Conservation (phyloP, 2,329 filamentous ascomycete genomes). For the Colletotrichum neosansevieriae region DNA sequence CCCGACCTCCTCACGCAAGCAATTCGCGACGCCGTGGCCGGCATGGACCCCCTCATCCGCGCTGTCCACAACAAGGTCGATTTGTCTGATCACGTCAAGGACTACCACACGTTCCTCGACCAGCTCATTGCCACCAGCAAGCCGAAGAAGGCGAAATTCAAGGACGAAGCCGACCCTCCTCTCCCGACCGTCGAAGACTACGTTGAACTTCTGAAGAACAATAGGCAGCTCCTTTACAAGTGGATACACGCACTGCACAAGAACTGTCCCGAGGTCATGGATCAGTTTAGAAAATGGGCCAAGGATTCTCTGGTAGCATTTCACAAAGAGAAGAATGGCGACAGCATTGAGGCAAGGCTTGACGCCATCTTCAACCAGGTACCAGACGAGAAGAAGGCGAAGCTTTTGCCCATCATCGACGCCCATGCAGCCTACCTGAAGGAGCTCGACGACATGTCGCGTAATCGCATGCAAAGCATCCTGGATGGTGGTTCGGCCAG, state of each 20-base stretch:
- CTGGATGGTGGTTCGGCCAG: slow-evolving; percentile 54
- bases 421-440: slow-evolving; percentile 71
- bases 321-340: slow-evolving; percentile 46
- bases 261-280: slow-evolving; percentile 74
- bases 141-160: slow-evolving; percentile 52
- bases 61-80: slow-evolving; percentile 78
- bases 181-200: slow-evolving; percentile 77
- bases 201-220: slow-evolving; percentile 73
- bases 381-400: slow-evolving; percentile 56
- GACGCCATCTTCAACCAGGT: slow-evolving; percentile 60
- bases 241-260: slow-evolving; percentile 78
- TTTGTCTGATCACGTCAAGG: slow-evolving; percentile 75
- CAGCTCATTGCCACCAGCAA: slow-evolving; percentile 75
- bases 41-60: slow-evolving; percentile 81
- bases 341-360: slow-evolving; percentile 54
- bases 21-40: slow-evolving; percentile 72
- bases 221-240: slow-evolving; percentile 73
- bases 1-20: slow-evolving; percentile 80
- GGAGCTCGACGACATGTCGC: slow-evolving; percentile 65
- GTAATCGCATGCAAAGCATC: slow-evolving; percentile 66
- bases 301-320: slow-evolving; percentile 71
- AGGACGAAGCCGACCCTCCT: slow-evolving; percentile 49
- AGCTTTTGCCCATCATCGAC: slow-evolving; percentile 66
- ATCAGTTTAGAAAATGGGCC: slow-evolving; percentile 71
- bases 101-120: slow-evolving; percentile 75